Base-by-base conservation (phyloP, 2,329 filamentous ascomycete species). In the Penicillium sp. region DNA sequence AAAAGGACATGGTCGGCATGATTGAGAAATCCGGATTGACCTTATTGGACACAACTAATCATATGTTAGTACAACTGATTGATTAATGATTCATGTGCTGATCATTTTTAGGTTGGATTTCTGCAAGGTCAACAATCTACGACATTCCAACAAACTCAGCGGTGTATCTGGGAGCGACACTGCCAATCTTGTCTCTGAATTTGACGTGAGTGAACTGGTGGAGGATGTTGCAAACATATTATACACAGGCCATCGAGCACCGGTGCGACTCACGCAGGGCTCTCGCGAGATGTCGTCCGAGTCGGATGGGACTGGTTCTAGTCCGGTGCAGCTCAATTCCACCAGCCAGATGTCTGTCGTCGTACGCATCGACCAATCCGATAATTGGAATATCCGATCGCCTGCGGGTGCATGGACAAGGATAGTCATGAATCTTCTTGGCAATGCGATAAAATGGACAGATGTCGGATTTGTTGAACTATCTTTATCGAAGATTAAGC, bases 11-110 rank as follows among this genome's bases (percentile, higher is more conserved):
- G 45, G 70, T 79, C 0, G 75, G 72, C 4, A 81, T 79, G 60
- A 71, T 83, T 4, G 78, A 81, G 21, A 77, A 73, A 0, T 83
- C 80, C 31, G 80, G 79, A 0, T 66, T 76, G n/a, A 83, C 80
- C 1, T 63, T 83, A 3, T 62, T 83, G 13, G 80, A 81, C 43
- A 81, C 81, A 10, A 72, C 73, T 38, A 69, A 74, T 56, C 68
- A 74, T 42, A 47, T 70, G 65, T 73, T 46, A 50, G 68, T 62
- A 13, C 3, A 8, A 5, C 29, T 4, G 7, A 16, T 9, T 18
- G 9, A 11, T 38, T 9, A 10, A 32, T 8, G 3, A 29, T 10
- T n/a, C 11, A 14, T 5, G 13, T 14, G 13, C 55, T 66, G 32
- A 65, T 38, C 11, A 9, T 1, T 4, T 16, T 6, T n/a, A 70